Percentiles rank a stretch among this genome's conserved stretches.
These are phyloP conservation scores for Ochetophila trinervis DNA, from an alignment of 306 rosid species.

Conservation along the genomic window DNA sequence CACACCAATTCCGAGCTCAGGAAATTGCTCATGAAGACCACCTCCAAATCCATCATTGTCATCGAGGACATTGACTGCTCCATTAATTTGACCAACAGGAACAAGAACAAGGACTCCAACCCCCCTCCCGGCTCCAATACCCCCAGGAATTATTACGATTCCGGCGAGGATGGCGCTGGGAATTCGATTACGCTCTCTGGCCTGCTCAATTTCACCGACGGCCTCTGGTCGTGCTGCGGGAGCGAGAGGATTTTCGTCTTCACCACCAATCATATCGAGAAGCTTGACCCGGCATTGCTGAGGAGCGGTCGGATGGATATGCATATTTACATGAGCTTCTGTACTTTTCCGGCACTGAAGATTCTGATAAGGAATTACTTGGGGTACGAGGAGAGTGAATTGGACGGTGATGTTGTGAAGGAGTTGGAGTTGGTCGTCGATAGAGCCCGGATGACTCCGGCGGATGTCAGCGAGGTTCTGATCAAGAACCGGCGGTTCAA, in stretches of 20 bases:
- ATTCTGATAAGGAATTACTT: conserved; percentile 72
- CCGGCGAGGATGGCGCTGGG: conserved; percentile 53
- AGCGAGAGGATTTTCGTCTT: conserved; percentile 94
- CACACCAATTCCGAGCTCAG: conserved; percentile 84
- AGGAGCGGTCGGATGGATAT: conserved; percentile 95
- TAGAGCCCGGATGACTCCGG: conserved; percentile 79
- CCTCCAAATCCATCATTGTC: conserved; percentile 81
- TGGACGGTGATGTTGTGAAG: conserved; percentile 22
- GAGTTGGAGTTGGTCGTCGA: conserved; percentile 53
- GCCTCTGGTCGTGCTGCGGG: conserved; percentile 97
- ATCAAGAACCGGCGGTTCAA: conserved; percentile 68
- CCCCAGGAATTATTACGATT: conserved; percentile 34
- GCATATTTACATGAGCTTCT: conserved; percentile 85
- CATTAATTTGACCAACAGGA: conserved; percentile 53
- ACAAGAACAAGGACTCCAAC: conserved; percentile 27
- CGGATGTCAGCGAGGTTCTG: conserved; percentile 87
- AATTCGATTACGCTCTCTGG: conserved; percentile 85
- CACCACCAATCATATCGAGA: conserved; percentile 94
- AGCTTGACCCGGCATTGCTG: conserved; percentile 86
- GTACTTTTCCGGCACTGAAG: conserved; percentile 61
- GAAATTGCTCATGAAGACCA: conserved; percentile 87
- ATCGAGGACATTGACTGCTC: conserved; percentile 97
- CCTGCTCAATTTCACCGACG: conserved; percentile 84
- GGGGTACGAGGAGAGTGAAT: conserved; percentile 41
- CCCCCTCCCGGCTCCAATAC: not conserved